phyloP scores from a whole-genome alignment of 164 flowering plant genomes.

The Protea cynaroides region DNA sequence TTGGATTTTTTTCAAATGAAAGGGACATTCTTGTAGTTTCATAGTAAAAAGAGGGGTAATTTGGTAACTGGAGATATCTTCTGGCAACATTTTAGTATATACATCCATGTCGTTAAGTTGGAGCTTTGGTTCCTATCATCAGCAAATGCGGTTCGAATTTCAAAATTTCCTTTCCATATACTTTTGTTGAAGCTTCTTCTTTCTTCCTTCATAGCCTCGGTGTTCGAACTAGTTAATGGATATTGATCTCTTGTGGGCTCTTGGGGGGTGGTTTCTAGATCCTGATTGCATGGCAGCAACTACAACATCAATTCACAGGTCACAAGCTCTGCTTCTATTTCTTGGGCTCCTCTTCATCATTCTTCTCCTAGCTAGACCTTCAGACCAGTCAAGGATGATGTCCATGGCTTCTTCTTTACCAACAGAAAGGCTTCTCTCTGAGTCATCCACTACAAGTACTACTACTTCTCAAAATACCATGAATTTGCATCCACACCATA shows the following conservation, averaged over 20 bases:
- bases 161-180: constrained; percentile 32
- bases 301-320: constrained; percentile 21
- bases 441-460: constrained; percentile 11
- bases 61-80: constrained; percentile 8
- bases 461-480: background rate
- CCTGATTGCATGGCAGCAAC: constrained; percentile 67
- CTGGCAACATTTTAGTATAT: constrained; percentile 18
- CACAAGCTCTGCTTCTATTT: constrained; percentile 23
- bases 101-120: constrained; percentile 14
- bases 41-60: constrained; percentile 4
- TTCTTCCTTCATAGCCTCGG: constrained; percentile 19
- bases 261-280: constrained; percentile 60
- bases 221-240: constrained; percentile 64
- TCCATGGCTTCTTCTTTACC: constrained; percentile 21
- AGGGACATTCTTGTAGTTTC: background rate
- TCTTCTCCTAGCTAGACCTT: constrained; percentile 29
- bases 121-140: constrained; percentile 10
- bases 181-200: constrained; percentile 37
- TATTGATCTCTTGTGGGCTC: constrained; percentile 67
- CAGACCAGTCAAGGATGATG: constrained; percentile 18
- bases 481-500: no score
- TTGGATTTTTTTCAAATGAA: background rate
- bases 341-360: constrained; percentile 28
- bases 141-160: constrained; percentile 40
- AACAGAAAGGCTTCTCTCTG: constrained; percentile 21